These are phyloP conservation scores for Populus hybrid DNA, from an alignment of 441 rosid species.

Conservation along the genomic window DNA sequence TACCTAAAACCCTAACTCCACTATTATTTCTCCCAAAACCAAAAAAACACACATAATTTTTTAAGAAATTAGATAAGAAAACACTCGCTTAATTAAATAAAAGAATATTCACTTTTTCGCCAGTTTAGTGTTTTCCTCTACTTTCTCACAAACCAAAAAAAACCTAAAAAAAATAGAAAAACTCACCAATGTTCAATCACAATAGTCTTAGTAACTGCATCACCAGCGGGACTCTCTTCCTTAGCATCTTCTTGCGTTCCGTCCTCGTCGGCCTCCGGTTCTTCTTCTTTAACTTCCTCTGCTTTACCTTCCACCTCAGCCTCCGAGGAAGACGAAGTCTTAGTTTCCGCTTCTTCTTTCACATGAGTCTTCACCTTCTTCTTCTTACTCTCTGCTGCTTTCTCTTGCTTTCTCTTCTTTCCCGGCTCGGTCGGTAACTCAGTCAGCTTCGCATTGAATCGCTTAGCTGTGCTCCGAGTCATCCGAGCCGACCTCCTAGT, in stretches of 20 bases:
- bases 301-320: neutral
- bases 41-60: neutral
- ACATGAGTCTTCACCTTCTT: slow-evolving; percentile 9
- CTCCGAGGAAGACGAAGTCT: neutral
- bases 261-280: neutral
- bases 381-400: neutral
- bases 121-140: neutral
- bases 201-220: slow-evolving; percentile 34
- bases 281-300: slow-evolving; percentile 9
- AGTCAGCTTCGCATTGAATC: slow-evolving; percentile 17
- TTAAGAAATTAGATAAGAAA: neutral
- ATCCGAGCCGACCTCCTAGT: slow-evolving; percentile 55
- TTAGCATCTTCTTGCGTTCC: slow-evolving; percentile 13
- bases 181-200: slow-evolving; percentile 80
- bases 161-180: neutral
- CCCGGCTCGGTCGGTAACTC: slow-evolving; percentile 23
- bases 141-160: neutral
- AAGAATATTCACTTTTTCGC: neutral
- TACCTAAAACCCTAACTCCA: neutral
- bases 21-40: neutral
- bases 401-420: slow-evolving; percentile 22
- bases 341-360: neutral
- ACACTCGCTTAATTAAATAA: neutral
- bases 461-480: slow-evolving; percentile 56
- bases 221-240: slow-evolving; percentile 1